Percentiles rank a stretch among this genome's conserved stretches.
Evolutionary conservation across 2,329 filamentous ascomycete species (phyloP).

Genomic region (Neodidymelliopsis sp.): DNA sequence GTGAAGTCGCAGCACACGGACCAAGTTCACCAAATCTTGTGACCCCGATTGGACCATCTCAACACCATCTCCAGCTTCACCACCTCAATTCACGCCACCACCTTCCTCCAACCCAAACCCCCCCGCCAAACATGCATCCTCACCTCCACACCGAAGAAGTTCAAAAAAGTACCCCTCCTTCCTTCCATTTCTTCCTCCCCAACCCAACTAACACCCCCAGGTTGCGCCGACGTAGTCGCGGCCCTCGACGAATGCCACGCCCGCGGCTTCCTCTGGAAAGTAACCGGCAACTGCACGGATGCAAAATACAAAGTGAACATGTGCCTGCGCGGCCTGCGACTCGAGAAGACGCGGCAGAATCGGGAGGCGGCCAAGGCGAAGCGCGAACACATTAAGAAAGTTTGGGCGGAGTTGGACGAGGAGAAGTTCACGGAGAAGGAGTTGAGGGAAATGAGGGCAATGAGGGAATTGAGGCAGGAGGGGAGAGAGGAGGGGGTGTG

Average conservation of each 20-base stretch:
- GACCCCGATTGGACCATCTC: slow-evolving; percentile 11
- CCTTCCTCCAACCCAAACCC: slow-evolving; percentile 1
- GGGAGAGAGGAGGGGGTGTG: background rate
- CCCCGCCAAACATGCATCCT: slow-evolving; percentile 81
- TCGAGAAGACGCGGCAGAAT: slow-evolving; percentile 80
- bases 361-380: slow-evolving; percentile 72
- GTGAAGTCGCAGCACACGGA: slow-evolving; percentile 28
- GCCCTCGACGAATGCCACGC: slow-evolving; percentile 96
- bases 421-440: slow-evolving; percentile 57
- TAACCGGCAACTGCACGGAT: slow-evolving; percentile 86
- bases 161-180: slow-evolving; percentile 66
- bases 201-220: slow-evolving; percentile 56
- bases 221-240: slow-evolving; percentile 92
- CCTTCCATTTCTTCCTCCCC: background rate
- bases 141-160: slow-evolving; percentile 95
- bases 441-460: background rate
- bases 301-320: slow-evolving; percentile 83
- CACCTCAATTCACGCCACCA: slow-evolving; percentile 20
- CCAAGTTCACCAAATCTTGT: slow-evolving; percentile 35
- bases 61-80: slow-evolving; percentile 6
- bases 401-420: slow-evolving; percentile 80
- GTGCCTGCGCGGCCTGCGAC: slow-evolving; percentile 82
- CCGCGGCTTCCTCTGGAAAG: slow-evolving; percentile 89
- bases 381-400: slow-evolving; percentile 75
- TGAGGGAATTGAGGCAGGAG: no score